Base-by-base conservation (phyloP, 2,329 filamentous ascomycete genomes). In the Torrubiellomyces zombiae region DNA sequence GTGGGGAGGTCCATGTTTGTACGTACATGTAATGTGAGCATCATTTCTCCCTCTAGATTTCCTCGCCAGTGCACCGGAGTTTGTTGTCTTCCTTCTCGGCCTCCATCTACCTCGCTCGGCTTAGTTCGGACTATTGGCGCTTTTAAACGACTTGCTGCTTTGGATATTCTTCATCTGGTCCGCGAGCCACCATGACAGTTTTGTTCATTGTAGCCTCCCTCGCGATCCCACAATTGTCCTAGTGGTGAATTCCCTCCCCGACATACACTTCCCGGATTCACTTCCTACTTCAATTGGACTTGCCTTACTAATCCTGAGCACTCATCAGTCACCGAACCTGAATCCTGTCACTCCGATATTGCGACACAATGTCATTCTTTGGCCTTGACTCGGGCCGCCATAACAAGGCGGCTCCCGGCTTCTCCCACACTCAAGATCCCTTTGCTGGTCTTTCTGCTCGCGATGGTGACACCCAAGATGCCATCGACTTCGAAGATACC, bases 361-460 rank as follows among this genome's bases (percentile, higher is more conserved):
- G n/a, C n/a, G n/a, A n/a, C 40, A 51, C 35, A 38, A 89, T 93
- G 85, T 85, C 83, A 17, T 93, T 93, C 62, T 93, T 93, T 54
- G 80, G 81, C 38, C 85, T 91, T 53, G 76, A 91, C 47, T 62
- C 75, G 29, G 65, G 63, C 34, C 37, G 35, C 11, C 77, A 83
- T 45, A 71, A 78, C 39, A 55, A 61, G 39, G 60, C 64, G 27
- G 75, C 74, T 18, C 70, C 77, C 26, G 82, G 83, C 44, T 95
- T 95, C 55, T 75, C 82, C 40, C 76, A 83, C 48, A 52, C 64
- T 32, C 67, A 78, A 38, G 83, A 98, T 52, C 82, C 86, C 19
- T 95, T 95, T 51, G 82, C 80, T 36, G 75, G 78, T 30, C 68
- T 94, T 29, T 74, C 78, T 30, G 62, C 63, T 39, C 64, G 60